A percentile compares a stretch with the other conserved stretches of the same genome.
Evolutionary conservation across 2,329 filamentous ascomycete species (phyloP).

Genomic region (Fusarium sororula): DNA sequence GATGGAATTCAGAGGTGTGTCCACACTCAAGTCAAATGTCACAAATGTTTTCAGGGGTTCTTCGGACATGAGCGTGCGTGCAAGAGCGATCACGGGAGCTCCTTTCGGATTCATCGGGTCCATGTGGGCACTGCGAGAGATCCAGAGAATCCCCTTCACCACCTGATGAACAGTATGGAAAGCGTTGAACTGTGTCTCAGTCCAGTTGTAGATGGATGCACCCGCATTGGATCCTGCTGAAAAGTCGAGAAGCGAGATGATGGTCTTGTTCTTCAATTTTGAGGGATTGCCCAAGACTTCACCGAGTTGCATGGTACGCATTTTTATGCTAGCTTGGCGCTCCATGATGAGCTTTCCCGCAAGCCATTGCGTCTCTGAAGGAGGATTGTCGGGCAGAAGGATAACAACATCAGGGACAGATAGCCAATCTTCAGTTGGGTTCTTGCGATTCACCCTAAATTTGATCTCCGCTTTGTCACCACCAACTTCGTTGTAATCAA

Average conservation of each 20-base stretch:
- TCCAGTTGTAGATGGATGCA: slow-evolving; percentile 52
- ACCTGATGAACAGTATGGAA: slow-evolving; percentile 52
- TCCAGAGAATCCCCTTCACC: slow-evolving; percentile 57
- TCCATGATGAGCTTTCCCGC: slow-evolving; percentile 13
- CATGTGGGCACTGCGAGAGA: slow-evolving; percentile 55
- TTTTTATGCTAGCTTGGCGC: not conserved
- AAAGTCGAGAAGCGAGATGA: slow-evolving; percentile 60
- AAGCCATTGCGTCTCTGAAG: slow-evolving; percentile 3
- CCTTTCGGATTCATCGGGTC: slow-evolving; percentile 47
- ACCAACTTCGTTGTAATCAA: not conserved
- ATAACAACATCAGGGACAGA: slow-evolving; percentile 16
- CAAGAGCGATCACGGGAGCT: slow-evolving; percentile 56
- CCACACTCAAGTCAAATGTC: slow-evolving; percentile 51
- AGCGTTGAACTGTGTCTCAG: slow-evolving; percentile 48
- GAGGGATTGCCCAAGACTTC: slow-evolving; percentile 21
- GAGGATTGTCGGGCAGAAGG: slow-evolving; percentile 27
- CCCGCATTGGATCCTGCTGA: slow-evolving; percentile 33
- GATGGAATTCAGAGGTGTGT: slow-evolving; percentile 4
- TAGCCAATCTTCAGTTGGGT: not conserved
- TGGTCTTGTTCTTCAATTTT: slow-evolving; percentile 41
- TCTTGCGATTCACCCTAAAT: slow-evolving; percentile 1
- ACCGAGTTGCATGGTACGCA: slow-evolving; percentile 1
- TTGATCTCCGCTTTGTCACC: not conserved
- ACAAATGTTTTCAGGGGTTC: slow-evolving; percentile 54
- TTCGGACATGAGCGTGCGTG: slow-evolving; percentile 60